phyloP scores from a whole-genome alignment of 805 yeast genomes.

The Yamadazyma olivae region DNA sequence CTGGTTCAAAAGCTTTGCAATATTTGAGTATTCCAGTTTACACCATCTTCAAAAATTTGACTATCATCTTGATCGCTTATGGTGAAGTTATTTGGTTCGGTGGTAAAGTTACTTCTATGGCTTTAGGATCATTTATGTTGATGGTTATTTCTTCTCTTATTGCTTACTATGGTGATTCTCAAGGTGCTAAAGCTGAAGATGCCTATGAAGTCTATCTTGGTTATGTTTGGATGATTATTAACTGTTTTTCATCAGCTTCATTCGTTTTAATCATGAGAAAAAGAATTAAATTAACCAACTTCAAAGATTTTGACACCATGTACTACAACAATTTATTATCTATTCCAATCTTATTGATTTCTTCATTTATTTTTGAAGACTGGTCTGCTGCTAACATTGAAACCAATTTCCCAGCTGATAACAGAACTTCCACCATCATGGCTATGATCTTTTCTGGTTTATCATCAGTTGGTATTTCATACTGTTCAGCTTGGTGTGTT shows the following conservation, averaged over 20 bases:
- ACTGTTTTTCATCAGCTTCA: constrained; percentile 92
- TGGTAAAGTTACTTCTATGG: constrained; percentile 86
- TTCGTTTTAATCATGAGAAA: constrained; percentile 95
- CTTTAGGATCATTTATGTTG: constrained; percentile 79
- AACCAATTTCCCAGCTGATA: constrained; percentile 72
- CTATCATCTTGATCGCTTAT: constrained; percentile 94
- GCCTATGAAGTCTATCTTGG: constrained; percentile 59
- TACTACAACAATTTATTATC: constrained; percentile 94
- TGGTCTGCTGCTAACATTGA: constrained; percentile 83
- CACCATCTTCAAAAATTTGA: constrained; percentile 96
- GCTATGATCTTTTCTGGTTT: constrained; percentile 92
- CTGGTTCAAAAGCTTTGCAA: constrained; percentile 92
- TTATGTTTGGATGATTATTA: constrained; percentile 94
- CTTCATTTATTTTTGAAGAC: constrained; percentile 82
- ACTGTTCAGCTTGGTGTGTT: constrained; percentile 99
- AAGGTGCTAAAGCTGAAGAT: constrained; percentile 37
- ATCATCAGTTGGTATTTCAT: constrained; percentile 94
- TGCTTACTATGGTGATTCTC: constrained; percentile 85
- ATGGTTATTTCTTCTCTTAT: constrained; percentile 96
- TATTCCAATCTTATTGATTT: constrained; percentile 77
- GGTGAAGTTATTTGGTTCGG: constrained; percentile 99
- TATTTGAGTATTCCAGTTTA: constrained; percentile 90
- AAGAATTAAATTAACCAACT: constrained; percentile 94
- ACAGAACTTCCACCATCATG: constrained; percentile 64
- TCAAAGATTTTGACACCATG: constrained; percentile 97